Conservation (phyloP, 164 flowering plant species). For the Warburgia ugandensis region DNA sequence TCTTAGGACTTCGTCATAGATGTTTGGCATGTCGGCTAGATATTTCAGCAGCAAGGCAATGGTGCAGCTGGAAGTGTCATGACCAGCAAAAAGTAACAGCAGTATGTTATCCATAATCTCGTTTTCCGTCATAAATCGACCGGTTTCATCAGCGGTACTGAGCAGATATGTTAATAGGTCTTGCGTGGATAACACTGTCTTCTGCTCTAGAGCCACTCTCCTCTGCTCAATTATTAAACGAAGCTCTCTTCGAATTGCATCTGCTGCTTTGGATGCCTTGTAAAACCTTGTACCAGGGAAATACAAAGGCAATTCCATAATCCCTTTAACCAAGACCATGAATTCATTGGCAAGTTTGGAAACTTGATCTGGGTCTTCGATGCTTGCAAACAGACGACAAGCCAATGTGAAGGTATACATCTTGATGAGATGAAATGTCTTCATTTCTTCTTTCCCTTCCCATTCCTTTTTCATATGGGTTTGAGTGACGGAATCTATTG, state of each 20-base stretch:
- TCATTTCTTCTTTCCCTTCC: conserved; percentile 17
- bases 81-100: conserved; percentile 46
- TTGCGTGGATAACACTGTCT: conserved; percentile 15
- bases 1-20: conserved; percentile 14
- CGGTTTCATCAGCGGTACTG: conserved; percentile 11
- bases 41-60: conserved; percentile 41
- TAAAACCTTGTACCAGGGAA: conserved; percentile 42
- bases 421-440: conserved; percentile 23
- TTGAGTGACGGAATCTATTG: conserved; percentile 1
- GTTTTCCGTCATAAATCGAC: conserved; percentile 32
- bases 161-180: conserved; percentile 20
- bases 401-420: conserved; percentile 21
- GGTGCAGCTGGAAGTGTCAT: conserved; percentile 46
- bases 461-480: conserved; percentile 22
- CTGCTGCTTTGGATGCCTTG: conserved; percentile 12
- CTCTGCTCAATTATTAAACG: conserved; percentile 5
- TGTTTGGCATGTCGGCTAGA: conserved; percentile 18
- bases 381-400: conserved; percentile 18
- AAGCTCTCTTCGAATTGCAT: conserved; percentile 23
- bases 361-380: conserved; percentile 30
- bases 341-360: conserved; percentile 11
- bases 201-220: conserved; percentile 8
- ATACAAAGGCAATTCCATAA: conserved; percentile 6
- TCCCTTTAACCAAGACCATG: conserved; percentile 5
- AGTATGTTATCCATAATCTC: conserved; percentile 53